A percentile compares a stretch with the other conserved stretches of the same genome.
These are phyloP conservation scores for Scalesia atractyloides DNA, from an alignment of 129 eudicot species.

Conservation along the genomic window DNA sequence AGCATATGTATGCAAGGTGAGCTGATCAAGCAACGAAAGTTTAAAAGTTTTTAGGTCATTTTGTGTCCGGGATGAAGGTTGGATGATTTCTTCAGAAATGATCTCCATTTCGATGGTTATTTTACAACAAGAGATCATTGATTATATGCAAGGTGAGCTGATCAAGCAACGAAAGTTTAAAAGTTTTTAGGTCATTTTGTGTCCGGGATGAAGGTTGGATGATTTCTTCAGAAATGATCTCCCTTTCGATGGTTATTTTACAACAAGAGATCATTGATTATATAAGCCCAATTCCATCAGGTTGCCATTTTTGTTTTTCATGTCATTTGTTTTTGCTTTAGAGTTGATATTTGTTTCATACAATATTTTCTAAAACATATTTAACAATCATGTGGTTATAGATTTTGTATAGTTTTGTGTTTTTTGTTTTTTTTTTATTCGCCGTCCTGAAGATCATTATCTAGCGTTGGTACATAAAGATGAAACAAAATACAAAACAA, in stretches of 20 bases:
- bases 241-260: slow-evolving; percentile 14
- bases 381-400: too few species aligned
- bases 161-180: slow-evolving; percentile 34
- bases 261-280: background rate
- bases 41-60: slow-evolving; percentile 17
- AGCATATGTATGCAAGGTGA: background rate
- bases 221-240: slow-evolving; percentile 18
- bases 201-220: slow-evolving; percentile 39
- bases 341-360: background rate
- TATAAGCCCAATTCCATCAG: background rate
- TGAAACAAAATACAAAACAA: too few species aligned
- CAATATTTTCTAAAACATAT: too few species aligned
- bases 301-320: background rate
- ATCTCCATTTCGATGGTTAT: slow-evolving; percentile 17
- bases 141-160: slow-evolving; percentile 22
- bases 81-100: slow-evolving; percentile 22
- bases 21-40: slow-evolving; percentile 40
- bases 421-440: background rate
- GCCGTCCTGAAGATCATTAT: background rate
- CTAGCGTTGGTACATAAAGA: background rate
- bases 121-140: background rate
- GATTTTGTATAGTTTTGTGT: background rate
- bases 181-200: slow-evolving; percentile 22
- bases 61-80: slow-evolving; percentile 39
- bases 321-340: slow-evolving; percentile 2